Evolutionary conservation across 2,329 filamentous ascomycete species (phyloP).

Genomic region (Reticulascus tulasneorum): DNA sequence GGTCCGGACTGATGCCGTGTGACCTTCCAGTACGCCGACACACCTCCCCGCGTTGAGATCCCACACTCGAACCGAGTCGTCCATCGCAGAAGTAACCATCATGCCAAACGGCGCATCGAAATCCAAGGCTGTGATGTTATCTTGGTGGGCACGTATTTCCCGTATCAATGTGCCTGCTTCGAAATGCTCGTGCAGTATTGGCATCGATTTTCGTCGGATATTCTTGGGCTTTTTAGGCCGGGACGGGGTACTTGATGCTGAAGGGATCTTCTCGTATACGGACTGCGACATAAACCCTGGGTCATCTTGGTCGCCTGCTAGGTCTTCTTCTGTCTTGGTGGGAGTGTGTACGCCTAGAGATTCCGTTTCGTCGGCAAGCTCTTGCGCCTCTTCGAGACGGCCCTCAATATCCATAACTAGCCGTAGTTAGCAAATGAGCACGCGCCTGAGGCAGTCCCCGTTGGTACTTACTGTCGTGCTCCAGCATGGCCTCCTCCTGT

Average conservation of each 20-base stretch:
- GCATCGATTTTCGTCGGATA: slow-evolving; percentile 77
- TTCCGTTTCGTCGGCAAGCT: slow-evolving; percentile 55
- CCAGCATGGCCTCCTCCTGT: slow-evolving; percentile 83
- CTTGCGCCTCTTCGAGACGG: slow-evolving; percentile 58
- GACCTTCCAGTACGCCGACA: slow-evolving; percentile 86
- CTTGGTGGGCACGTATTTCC: slow-evolving; percentile 83
- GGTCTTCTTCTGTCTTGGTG: slow-evolving; percentile 50
- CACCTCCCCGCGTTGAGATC: slow-evolving; percentile 91
- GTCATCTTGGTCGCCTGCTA: slow-evolving; percentile 47
- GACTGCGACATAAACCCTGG: slow-evolving; percentile 91
- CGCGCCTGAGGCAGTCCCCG: background rate
- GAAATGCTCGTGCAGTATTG: slow-evolving; percentile 92
- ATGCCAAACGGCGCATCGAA: slow-evolving; percentile 98
- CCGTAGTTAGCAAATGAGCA: slow-evolving; percentile 24
- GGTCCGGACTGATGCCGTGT: slow-evolving; percentile 88
- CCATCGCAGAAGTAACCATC: slow-evolving; percentile 85
- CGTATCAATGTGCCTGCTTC: slow-evolving; percentile 84
- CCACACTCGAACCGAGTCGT: slow-evolving; percentile 95
- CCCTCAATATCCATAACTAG: slow-evolving; percentile 60
- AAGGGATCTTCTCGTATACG: slow-evolving; percentile 87
- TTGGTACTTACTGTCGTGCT: slow-evolving; percentile 70
- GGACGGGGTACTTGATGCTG: slow-evolving; percentile 42
- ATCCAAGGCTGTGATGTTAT: slow-evolving; percentile 84
- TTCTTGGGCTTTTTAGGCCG: slow-evolving; percentile 51
- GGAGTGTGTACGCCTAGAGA: slow-evolving; percentile 49